A percentile compares a stretch with the other conserved stretches of the same genome.
Evolutionary conservation across 441 rosid genomes (phyloP).

Genomic region (Flueggea neowawraea): DNA sequence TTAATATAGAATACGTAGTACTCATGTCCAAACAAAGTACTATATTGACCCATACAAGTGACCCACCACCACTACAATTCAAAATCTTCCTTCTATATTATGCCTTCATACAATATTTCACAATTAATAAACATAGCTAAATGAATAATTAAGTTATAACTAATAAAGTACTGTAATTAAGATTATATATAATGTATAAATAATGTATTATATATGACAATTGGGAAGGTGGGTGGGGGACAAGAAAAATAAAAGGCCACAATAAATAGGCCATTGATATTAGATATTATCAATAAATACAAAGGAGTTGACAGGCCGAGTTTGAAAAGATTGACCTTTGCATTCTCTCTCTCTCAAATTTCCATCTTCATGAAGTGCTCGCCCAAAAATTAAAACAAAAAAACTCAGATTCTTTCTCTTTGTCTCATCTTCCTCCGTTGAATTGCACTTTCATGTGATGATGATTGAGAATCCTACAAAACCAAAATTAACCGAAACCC

Average conservation of each 20-base stretch:
- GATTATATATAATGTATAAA: not conserved
- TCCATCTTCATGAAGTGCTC: not conserved
- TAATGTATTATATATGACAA: constrained; percentile 6
- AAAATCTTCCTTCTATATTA: constrained; percentile 10
- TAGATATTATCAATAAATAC: constrained; percentile 47
- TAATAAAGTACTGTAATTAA: not conserved
- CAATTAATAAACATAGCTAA: not conserved
- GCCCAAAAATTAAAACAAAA: constrained; percentile 10
- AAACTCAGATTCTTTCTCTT: constrained; percentile 40
- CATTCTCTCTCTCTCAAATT: constrained; percentile 2
- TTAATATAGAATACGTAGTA: constrained; percentile 11
- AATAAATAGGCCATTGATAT: constrained; percentile 37
- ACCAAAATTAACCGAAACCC: constrained; percentile 2
- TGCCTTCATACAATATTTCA: not conserved
- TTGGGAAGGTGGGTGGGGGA: constrained; percentile 36
- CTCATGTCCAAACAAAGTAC: constrained; percentile 35
- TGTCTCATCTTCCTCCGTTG: constrained; percentile 40
- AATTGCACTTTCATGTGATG: constrained; percentile 31
- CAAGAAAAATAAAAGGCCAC: constrained; percentile 37
- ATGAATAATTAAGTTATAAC: not conserved
- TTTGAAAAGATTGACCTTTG: constrained; percentile 57
- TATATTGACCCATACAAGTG: constrained; percentile 11
- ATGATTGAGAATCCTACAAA: constrained; percentile 39
- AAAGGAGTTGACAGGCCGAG: constrained; percentile 55
- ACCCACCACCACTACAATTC: constrained; percentile 19